Evolutionary conservation across 139 green algal genomes (phyloP).

Genomic region (Trebouxia sp.): DNA sequence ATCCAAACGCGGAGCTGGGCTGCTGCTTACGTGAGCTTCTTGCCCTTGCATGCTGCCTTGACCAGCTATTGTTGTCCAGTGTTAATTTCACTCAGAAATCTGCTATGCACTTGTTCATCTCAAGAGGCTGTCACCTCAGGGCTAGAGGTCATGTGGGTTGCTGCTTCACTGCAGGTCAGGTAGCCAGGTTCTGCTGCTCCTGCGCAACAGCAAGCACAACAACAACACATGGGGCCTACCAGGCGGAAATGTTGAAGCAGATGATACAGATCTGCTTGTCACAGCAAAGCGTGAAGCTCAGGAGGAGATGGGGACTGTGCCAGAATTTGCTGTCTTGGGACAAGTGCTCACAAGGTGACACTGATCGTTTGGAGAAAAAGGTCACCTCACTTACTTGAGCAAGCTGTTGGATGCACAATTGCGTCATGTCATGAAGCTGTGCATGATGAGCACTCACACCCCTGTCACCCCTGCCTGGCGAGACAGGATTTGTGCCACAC

Average conservation of each 20-base stretch:
- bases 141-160: too few relatives aligned
- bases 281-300: conserved; percentile 57
- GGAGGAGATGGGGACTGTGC: conserved; percentile 55
- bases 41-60: too few relatives aligned
- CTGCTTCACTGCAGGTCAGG: conserved; percentile 29
- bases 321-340: conserved; percentile 26
- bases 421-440: too few relatives aligned
- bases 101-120: too few relatives aligned
- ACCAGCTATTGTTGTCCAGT: too few relatives aligned
- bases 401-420: not conserved
- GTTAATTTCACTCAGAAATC: too few relatives aligned
- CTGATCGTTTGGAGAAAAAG: not conserved
- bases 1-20: conserved; percentile 7
- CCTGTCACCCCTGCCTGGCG: too few relatives aligned
- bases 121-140: not conserved
- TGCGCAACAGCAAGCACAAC: conserved; percentile 59
- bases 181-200: conserved; percentile 55
- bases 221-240: conserved; percentile 70
- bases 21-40: not conserved
- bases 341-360: conserved; percentile 41
- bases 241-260: conserved; percentile 69
- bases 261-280: conserved; percentile 56
- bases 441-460: too few relatives aligned
- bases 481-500: too few relatives aligned
- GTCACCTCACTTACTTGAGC: not conserved